Evolutionary conservation across 1,284 basidiomycete species (phyloP), one percentile per base, ranked within the genome.

Genomic region (Trichosporon sp.): DNA sequence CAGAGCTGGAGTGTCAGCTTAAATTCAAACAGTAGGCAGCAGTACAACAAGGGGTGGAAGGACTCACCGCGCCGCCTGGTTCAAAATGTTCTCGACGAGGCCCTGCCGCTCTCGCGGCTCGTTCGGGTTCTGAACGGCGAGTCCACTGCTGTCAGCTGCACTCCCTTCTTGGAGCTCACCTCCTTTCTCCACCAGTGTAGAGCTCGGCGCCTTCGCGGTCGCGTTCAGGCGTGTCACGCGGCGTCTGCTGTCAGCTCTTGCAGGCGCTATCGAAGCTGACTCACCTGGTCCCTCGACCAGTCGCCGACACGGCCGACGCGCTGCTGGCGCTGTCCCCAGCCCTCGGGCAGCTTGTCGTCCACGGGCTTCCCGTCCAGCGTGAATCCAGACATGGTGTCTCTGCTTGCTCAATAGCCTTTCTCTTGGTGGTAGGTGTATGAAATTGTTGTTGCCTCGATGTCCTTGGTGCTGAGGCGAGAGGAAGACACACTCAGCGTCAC

Each of bases 111-210:
- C 62, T 1, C 56, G 71, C 7, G 85, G 82, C 72, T 89, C 87
- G 64, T 79, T 78, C 4, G 96, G 96, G 78, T 95, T 93, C 83
- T 97, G 89, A 0, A 98, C 88, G 1, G 91, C 92, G 42, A 99
- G 87, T 0, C 95, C 96, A 82, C 95, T 98, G 65, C 0, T 12
- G 31, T 71, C 38, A 65, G 68, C 25, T 29, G 7, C 7, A 29
- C 25, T 23, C n/a, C 29, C 11, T 27, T 5, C 15, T 60, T 15
- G n/a, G n/a, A 23, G 66, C 29, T 71, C 68, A 21, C 85, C 76
- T 91, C 32, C 87, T 88, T 1, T 87, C 87, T 2, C 83, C 93
- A 9, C 84, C 89, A 68, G 87, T 89, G 38, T 67, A 69, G 93
- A 96, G 75, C 87, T 92, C 68, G 86, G 88, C 18, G 3, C 62